A percentile compares a stretch with the other conserved stretches of the same genome.
Evolutionary conservation across 73 alveolate species (phyloP).

Genomic region (Paramecium sexaurelia): DNA sequence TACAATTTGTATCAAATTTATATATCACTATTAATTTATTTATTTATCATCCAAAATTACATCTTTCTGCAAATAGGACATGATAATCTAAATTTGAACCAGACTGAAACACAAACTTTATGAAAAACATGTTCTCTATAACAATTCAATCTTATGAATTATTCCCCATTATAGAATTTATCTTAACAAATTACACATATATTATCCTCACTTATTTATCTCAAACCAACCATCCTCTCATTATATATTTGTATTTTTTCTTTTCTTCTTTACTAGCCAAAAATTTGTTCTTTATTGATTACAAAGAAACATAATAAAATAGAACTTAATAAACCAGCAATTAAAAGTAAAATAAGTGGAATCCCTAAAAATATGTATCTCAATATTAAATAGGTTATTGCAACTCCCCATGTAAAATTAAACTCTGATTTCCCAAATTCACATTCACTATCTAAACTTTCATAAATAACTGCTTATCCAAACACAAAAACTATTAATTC

Average conservation of each 20-base stretch:
- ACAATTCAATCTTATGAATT: background rate
- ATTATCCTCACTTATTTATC: background rate
- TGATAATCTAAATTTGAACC: constrained; percentile 8
- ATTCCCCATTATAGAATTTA: background rate
- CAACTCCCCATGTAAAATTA: constrained; percentile 15
- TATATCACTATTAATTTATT: background rate
- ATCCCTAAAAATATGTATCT: background rate
- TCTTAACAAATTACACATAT: background rate
- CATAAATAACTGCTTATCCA: background rate
- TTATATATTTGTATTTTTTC: background rate
- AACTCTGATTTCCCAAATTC: background rate
- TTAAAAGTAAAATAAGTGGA: background rate
- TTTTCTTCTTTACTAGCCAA: background rate
- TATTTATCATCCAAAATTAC: background rate
- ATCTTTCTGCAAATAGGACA: constrained; percentile 62
- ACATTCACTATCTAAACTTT: background rate
- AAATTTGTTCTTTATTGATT: too few species aligned
- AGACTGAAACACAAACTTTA: background rate
- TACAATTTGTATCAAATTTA: background rate
- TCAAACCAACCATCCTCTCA: background rate
- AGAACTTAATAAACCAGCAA: background rate
- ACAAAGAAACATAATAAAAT: background rate
- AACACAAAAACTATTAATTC: background rate
- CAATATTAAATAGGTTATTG: background rate
- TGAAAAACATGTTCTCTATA: constrained; percentile 21